Evolutionary conservation across 1,284 basidiomycete genomes (phyloP).

Genomic region (Ceratobasidium sp.): DNA sequence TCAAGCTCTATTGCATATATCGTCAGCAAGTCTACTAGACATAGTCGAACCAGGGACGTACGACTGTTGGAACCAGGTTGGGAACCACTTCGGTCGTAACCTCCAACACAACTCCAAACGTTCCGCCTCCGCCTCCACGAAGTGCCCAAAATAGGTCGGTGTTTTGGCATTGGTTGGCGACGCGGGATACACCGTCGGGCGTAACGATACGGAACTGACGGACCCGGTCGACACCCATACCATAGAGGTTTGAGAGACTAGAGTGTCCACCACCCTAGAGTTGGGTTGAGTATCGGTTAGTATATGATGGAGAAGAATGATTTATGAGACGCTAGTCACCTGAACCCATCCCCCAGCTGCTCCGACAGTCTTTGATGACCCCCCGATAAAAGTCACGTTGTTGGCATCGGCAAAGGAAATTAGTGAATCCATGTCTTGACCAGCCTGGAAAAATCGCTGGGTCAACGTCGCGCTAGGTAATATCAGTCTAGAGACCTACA

Average conservation of each 20-base stretch:
- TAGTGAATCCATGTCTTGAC: constrained; percentile 34
- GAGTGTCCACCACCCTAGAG: constrained; percentile 57
- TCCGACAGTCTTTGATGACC: constrained; percentile 35
- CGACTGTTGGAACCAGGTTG: background rate
- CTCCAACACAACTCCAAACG: constrained; percentile 45
- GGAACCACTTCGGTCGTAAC: constrained; percentile 31
- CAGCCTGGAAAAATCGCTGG: constrained; percentile 8
- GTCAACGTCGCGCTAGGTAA: background rate
- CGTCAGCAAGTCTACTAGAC: background rate
- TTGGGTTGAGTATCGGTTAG: background rate
- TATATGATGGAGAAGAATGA: background rate
- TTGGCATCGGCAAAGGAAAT: constrained; percentile 44
- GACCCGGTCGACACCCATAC: constrained; percentile 39
- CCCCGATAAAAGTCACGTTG: constrained; percentile 48
- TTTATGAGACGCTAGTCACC: constrained; percentile 6
- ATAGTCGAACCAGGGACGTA: constrained; percentile 8
- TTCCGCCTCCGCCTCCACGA: constrained; percentile 45
- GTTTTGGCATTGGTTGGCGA: constrained; percentile 52
- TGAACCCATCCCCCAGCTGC: constrained; percentile 40
- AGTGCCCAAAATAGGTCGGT: constrained; percentile 43
- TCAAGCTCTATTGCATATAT: constrained; percentile 5
- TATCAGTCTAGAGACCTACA: background rate
- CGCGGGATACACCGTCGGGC: constrained; percentile 31
- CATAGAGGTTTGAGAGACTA: constrained; percentile 34
- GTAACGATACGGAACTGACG: constrained; percentile 43